Base-by-base conservation (phyloP, 2,329 filamentous ascomycete genomes). In the Aspergillus clavatus region DNA sequence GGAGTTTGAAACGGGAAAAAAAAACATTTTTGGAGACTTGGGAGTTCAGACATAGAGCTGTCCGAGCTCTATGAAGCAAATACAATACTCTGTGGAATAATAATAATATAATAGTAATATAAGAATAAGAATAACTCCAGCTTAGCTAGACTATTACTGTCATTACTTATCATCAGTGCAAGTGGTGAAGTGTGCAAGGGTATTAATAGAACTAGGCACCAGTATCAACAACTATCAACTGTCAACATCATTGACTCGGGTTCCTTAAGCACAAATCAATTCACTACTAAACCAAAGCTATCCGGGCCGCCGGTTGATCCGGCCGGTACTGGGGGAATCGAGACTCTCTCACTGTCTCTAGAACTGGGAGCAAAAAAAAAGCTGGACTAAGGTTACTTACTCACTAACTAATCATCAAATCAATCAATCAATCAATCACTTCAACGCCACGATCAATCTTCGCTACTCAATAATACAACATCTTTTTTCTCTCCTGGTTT, bases 281-380 rank as follows among this genome's bases (percentile, higher is more conserved):
- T 16, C 29, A 33, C 8, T 16, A 12, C 7, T 4, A 33, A 16
- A 18, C 14, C 43, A 36, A 16, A 45, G 42, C 41, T 48, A n/a
- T 16, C 14, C 47, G 52, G 54, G 23, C 55, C 55, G 54, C 51
- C 38, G 10, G 23, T 46, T 52, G 40, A 48, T 54, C 55, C 53
- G 55, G 48, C 46, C 26, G 39, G 47, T 43, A 42, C 18, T 43
- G 51, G 51, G 47, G 54, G 49, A 49, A 57, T 56, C 55, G 51
- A 57, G 55, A 57, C 53, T 16, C 46, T n/a, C n/a, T n/a, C n/a
- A n/a, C n/a, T n/a, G n/a, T n/a, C n/a, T n/a, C n/a, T n/a, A 45
- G 23, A 31, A 16, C 28, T 18, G 28, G n/a, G 14, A 8, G n/a
- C 28, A n/a, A 33, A 16, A n/a, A 33, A 33, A 33, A 14, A n/a